Conservation (phyloP, 176 grass and related monocot genomes). For the Musa acuminata region DNA sequence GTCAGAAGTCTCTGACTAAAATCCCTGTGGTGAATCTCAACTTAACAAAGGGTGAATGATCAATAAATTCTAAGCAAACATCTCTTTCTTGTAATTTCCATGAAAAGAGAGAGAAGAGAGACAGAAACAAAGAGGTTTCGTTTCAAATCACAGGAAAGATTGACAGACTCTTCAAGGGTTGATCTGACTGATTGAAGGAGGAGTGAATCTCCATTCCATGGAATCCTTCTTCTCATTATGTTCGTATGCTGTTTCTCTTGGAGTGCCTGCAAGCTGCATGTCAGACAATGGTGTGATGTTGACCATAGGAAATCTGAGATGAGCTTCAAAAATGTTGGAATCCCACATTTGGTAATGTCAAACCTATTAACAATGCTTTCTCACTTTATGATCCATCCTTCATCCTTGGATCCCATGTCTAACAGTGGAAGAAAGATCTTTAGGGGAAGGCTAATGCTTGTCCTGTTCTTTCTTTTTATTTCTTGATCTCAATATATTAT, state of each 20-base stretch:
- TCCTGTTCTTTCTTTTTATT: background rate
- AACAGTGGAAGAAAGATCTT: too few species aligned
- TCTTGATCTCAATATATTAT: background rate
- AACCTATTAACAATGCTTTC: background rate
- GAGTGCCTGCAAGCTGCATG: background rate
- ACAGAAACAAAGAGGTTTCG: too few species aligned
- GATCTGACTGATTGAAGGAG: background rate
- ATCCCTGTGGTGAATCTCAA: too few species aligned
- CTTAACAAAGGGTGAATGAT: too few species aligned
- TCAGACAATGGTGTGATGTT: background rate
- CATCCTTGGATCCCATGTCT: background rate
- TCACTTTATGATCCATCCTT: background rate
- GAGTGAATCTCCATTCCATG: background rate
- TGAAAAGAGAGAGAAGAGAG: too few species aligned
- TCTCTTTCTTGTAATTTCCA: too few species aligned
- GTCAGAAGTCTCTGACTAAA: too few species aligned
- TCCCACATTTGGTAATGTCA: background rate
- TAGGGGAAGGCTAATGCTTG: too few species aligned
- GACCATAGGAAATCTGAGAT: background rate
- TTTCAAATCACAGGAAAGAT: too few species aligned
- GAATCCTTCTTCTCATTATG: background rate
- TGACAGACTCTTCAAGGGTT: background rate
- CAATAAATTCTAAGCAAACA: too few species aligned
- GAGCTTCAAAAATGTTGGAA: background rate
- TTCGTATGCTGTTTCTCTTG: background rate